Evolutionary conservation across 78 protist genomes (phyloP).

Genomic region (Tieghemostelium lacteum): DNA sequence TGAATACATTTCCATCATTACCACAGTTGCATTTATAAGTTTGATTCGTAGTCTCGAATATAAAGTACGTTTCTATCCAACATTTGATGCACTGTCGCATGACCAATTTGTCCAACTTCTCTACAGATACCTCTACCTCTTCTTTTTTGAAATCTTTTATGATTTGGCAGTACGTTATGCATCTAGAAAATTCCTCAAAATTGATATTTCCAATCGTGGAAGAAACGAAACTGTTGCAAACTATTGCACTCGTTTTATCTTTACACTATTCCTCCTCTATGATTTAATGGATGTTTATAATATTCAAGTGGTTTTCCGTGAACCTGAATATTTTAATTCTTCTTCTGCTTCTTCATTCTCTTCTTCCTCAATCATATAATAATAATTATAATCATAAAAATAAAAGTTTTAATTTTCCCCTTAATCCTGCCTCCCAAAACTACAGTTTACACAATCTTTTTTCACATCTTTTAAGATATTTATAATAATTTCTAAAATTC

Average conservation of each 20-base stretch:
- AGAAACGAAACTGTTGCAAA: conserved; percentile 65
- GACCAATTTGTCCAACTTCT: conserved; percentile 17
- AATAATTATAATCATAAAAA: too few species aligned
- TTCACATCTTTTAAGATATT: too few species aligned
- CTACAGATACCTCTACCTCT: conserved; percentile 45
- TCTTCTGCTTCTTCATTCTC: too few species aligned
- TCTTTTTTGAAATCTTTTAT: conserved; percentile 46
- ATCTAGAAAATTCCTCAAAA: conserved; percentile 16
- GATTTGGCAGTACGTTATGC: conserved; percentile 36
- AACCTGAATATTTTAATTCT: too few species aligned
- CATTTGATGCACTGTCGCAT: background rate
- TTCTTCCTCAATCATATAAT: too few species aligned
- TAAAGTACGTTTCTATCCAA: background rate
- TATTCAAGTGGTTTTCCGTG: conserved; percentile 3
- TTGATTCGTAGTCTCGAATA: conserved; percentile 31
- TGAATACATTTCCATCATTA: conserved; percentile 40
- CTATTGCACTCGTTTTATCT: conserved; percentile 67
- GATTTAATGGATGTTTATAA: conserved; percentile 57
- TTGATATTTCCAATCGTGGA: conserved; percentile 71
- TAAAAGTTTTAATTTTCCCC: too few species aligned
- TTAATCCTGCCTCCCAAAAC: too few species aligned
- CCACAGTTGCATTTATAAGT: conserved; percentile 52
- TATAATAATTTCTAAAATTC: too few species aligned
- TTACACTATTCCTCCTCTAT: conserved; percentile 36
- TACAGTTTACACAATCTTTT: too few species aligned